Conservation (phyloP, 768 basidiomycete genomes). For the Tricholomella constricta region DNA sequence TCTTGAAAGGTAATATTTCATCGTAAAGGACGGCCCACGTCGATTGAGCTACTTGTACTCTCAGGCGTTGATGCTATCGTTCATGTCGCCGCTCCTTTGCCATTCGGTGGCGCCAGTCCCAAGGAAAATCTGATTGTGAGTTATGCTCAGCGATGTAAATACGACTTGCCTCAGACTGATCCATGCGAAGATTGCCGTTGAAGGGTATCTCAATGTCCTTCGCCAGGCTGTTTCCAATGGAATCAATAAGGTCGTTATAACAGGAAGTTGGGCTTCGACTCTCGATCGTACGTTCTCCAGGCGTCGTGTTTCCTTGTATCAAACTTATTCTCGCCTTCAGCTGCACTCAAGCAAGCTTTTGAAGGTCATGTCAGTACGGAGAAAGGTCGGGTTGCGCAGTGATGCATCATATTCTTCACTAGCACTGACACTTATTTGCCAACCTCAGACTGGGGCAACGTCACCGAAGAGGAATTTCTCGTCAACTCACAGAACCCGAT, state of each 20-base stretch:
- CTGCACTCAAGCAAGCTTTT: conserved; percentile 17
- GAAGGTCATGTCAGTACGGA: conserved; percentile 22
- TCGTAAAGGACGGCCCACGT: neutral
- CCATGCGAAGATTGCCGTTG: conserved; percentile 26
- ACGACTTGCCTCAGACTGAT: neutral
- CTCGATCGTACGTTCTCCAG: conserved; percentile 13
- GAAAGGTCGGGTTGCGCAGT: conserved; percentile 23
- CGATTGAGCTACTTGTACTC: neutral
- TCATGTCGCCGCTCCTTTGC: conserved; percentile 37
- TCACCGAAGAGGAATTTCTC: conserved; percentile 32
- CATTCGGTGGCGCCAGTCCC: conserved; percentile 14
- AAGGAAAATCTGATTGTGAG: conserved; percentile 17
- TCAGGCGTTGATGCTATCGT: conserved; percentile 39
- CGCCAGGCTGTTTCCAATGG: conserved; percentile 36
- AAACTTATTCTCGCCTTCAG: neutral
- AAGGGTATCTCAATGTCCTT: conserved; percentile 38
- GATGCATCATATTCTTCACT: neutral
- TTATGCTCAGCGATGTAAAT: neutral
- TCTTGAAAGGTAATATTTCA: conserved; percentile 34
- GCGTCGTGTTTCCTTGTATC: neutral
- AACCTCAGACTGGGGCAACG: conserved; percentile 33
- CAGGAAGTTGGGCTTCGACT: conserved; percentile 30
- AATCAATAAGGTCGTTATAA: conserved; percentile 31
- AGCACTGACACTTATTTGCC: neutral
- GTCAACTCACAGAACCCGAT: conserved; percentile 16